Evolutionary conservation across 2,329 filamentous ascomycete species (phyloP), one percentile per base, ranked within the genome.

Genomic region (Hypoxylon sp.): DNA sequence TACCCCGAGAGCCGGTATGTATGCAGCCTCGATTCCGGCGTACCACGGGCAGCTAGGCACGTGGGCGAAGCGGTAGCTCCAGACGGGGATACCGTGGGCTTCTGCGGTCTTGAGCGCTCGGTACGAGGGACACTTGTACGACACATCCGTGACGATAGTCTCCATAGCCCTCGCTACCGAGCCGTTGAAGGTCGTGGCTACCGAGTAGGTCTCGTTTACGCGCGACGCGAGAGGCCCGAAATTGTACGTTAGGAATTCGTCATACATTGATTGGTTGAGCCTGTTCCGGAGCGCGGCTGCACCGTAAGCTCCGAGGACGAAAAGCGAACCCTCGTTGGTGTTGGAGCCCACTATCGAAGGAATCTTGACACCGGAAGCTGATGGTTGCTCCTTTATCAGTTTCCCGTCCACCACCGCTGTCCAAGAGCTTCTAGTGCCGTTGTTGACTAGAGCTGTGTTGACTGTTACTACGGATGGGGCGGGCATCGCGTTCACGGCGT

Each of bases 341-440:
- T 63, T 74, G 28, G 69, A 70, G 2, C 75, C 76, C 13, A 76
- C 51, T 30, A 79, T 75, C 21, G 74, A 62, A 11, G 77, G 77
- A 2, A 79, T 73, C 23, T 69, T 67, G 41, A 73, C n/a, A 0
- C 76, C 76, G 2, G 63, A 67, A 1, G 64, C 53, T 10, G 69
- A 67, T 1, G 77, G 76, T 28, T 76, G 70, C 13, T 67, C 63
- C 1, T 70, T 69, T 25, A 79, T 63, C 4, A 74, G 32, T 0
- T 48, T 63, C 2, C 76, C 76, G 55, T 79, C 77, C 13, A 78
- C 25, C 7, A 75, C 28, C 5, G 67, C 52, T 1, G 63, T 61
- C 69, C 70, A 73, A 6, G 61, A 6, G 25, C 67, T 61, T 23
- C 67, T 59, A 1, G 69, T 65, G 13, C 71, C 71, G 32, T 70